Evolutionary conservation across 371 early-diverging fungal species (phyloP).

Genomic region (Mortierella sp.): DNA sequence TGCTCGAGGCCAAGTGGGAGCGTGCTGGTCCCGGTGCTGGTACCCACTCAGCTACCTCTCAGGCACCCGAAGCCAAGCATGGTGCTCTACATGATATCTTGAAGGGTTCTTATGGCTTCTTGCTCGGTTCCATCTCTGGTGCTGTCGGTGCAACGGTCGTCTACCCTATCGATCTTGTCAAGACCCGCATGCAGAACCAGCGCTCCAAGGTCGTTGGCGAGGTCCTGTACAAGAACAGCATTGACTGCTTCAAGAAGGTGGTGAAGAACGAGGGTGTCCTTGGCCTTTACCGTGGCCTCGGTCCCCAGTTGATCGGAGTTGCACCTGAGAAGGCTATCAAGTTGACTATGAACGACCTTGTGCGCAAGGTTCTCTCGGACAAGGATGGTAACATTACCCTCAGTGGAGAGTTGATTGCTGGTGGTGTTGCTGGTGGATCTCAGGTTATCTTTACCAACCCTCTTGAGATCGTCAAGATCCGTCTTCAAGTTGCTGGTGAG

Average conservation of each 20-base stretch:
- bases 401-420: conserved; percentile 83
- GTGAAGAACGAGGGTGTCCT: conserved; percentile 86
- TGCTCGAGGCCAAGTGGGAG: conserved; percentile 69
- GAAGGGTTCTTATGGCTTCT: conserved; percentile 70
- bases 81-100: conserved; percentile 10
- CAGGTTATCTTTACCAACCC: conserved; percentile 88
- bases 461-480: conserved; percentile 95
- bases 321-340: conserved; percentile 97
- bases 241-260: conserved; percentile 93
- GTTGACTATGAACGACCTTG: conserved; percentile 92
- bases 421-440: conserved; percentile 89
- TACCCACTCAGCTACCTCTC: background rate
- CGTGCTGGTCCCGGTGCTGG: conserved; percentile 40
- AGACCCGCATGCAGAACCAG: conserved; percentile 97
- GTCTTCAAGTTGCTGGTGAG: conserved; percentile 90
- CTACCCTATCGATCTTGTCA: conserved; percentile 96
- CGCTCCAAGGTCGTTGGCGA: conserved; percentile 89
- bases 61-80: background rate
- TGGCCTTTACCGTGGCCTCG: conserved; percentile 90
- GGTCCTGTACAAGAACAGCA: conserved; percentile 87
- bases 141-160: conserved; percentile 93
- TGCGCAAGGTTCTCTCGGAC: conserved; percentile 73
- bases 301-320: conserved; percentile 87
- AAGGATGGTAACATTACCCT: conserved; percentile 69
- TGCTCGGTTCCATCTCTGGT: conserved; percentile 90